These are phyloP conservation scores for Calvatia gigantea DNA, from an alignment of 768 basidiomycete species.

Conservation along the genomic window DNA sequence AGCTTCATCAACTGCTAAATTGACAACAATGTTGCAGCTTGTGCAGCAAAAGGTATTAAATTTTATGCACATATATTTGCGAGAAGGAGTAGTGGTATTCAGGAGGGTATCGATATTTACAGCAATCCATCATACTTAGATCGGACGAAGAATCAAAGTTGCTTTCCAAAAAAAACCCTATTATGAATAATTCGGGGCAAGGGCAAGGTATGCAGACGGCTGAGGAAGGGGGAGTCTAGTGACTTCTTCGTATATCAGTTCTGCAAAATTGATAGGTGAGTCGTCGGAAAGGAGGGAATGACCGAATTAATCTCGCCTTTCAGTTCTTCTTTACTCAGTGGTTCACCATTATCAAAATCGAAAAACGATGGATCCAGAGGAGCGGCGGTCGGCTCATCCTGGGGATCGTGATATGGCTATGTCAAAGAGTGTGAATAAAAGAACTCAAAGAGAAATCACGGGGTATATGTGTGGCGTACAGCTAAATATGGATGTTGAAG, in stretches of 20 bases:
- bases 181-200: conserved; percentile 10
- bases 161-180: neutral
- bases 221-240: conserved; percentile 1
- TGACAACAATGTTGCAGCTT: too few species aligned
- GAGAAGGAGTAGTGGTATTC: conserved; percentile 1
- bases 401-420: conserved; percentile 84
- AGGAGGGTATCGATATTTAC: neutral
- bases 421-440: conserved; percentile 6
- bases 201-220: conserved; percentile 2
- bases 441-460: conserved; percentile 2
- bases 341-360: conserved; percentile 73
- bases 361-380: conserved; percentile 77
- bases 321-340: conserved; percentile 61
- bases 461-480: conserved; percentile 45
- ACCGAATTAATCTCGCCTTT: conserved; percentile 48
- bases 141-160: neutral
- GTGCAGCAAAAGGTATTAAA: too few species aligned
- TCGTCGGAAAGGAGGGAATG: conserved; percentile 7
- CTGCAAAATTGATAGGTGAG: neutral
- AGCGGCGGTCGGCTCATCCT: conserved; percentile 83
- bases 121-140: neutral
- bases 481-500: conserved; percentile 87
- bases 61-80: neutral
- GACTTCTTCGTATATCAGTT: conserved; percentile 10
- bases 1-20: too few species aligned